Percentiles rank a stretch among this genome's conserved stretches.
Conservation (phyloP, 1,139 yeast species). For the Lodderomyces theae region DNA sequence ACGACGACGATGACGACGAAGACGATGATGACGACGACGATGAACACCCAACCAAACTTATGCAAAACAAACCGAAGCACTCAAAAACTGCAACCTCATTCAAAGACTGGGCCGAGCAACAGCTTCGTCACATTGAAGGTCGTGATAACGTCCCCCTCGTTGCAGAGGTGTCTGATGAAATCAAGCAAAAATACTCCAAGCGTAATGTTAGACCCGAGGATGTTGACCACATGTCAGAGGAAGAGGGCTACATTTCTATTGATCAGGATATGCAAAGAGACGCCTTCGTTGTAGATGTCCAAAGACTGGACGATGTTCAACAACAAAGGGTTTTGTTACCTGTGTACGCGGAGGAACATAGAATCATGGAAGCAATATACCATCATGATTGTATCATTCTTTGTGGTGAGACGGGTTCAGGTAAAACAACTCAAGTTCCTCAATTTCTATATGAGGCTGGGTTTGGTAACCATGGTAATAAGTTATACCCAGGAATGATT, state of each 20-base stretch:
- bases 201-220: slow-evolving; percentile 59
- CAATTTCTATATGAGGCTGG: slow-evolving; percentile 85
- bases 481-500: slow-evolving; percentile 78
- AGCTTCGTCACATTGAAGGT: slow-evolving; percentile 58
- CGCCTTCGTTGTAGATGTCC: slow-evolving; percentile 67
- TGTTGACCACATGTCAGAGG: slow-evolving; percentile 56
- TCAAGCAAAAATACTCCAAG: slow-evolving; percentile 40
- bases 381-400: slow-evolving; percentile 88
- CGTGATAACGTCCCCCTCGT: slow-evolving; percentile 43
- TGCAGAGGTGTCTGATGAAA: slow-evolving; percentile 52
- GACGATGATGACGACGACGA: slow-evolving; percentile 21
- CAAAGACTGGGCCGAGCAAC: slow-evolving; percentile 61
- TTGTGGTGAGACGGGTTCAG: slow-evolving; percentile 92
- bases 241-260: slow-evolving; percentile 55
- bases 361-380: slow-evolving; percentile 92
- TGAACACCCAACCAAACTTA: slow-evolving; percentile 32
- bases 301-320: slow-evolving; percentile 65
- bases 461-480: slow-evolving; percentile 64
- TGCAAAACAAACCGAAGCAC: slow-evolving; percentile 41
- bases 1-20: slow-evolving; percentile 19
- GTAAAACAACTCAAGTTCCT: slow-evolving; percentile 78
- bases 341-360: slow-evolving; percentile 86
- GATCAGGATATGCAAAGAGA: slow-evolving; percentile 55
- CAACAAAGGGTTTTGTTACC: slow-evolving; percentile 70
- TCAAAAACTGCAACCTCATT: slow-evolving; percentile 45